Percentiles rank a stretch among this genome's conserved stretches.
These are phyloP conservation scores for Dictyostelium brefeldianum DNA, from an alignment of 78 protist genomes.

Conservation along the genomic window DNA sequence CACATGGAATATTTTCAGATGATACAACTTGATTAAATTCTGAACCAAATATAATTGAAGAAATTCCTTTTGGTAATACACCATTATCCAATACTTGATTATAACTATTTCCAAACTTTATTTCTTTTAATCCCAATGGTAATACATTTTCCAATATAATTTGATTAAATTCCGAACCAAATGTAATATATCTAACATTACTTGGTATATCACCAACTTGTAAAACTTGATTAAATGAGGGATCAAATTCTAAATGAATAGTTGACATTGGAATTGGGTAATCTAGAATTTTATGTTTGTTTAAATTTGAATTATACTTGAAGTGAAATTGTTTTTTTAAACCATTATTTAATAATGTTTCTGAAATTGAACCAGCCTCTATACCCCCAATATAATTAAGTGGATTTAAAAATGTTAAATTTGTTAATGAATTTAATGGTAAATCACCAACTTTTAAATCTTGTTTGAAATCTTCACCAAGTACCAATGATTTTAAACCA, in stretches of 20 bases:
- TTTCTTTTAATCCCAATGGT: neutral
- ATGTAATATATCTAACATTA: neutral
- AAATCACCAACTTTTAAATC: neutral
- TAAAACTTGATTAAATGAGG: neutral
- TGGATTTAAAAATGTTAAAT: neutral
- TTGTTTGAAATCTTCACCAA: neutral
- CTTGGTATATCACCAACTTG: neutral
- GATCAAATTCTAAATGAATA: neutral
- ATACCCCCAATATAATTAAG: neutral
- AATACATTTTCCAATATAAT: too few species aligned
- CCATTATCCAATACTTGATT: neutral
- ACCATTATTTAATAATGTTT: neutral
- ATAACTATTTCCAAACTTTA: neutral
- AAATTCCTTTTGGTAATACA: neutral
- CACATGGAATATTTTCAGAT: neutral
- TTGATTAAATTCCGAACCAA: neutral
- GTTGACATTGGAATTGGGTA: neutral
- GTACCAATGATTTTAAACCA: neutral
- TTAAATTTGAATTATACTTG: neutral
- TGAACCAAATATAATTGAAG: neutral
- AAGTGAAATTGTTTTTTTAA: neutral
- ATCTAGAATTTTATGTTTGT: too few species aligned
- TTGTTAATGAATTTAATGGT: neutral
- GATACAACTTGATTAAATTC: neutral
- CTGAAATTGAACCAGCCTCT: neutral